Percentiles rank a stretch among this genome's conserved stretches.
phyloP scores from a whole-genome alignment of 2,329 filamentous ascomycete species.

The Seiridium unicorne region DNA sequence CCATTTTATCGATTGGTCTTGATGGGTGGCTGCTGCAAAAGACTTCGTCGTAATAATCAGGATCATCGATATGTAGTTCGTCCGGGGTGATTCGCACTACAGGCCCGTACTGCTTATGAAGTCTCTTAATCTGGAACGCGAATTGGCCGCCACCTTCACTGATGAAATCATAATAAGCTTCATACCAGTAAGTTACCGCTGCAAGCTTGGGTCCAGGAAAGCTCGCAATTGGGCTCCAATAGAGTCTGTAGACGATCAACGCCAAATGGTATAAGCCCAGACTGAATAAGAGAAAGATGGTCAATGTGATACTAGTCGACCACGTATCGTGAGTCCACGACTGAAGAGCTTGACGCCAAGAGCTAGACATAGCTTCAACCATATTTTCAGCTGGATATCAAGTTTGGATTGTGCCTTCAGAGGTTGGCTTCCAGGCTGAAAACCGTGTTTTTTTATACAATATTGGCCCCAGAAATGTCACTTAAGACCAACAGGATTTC shows the following conservation, averaged over 20 bases:
- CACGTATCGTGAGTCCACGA: not conserved
- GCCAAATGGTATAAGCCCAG: not conserved
- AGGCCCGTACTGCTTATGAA: conserved; percentile 14
- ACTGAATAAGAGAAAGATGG: not conserved
- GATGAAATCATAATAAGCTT: conserved; percentile 16
- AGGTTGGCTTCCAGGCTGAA: no score
- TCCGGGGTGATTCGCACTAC: conserved; percentile 2
- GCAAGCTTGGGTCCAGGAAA: conserved; percentile 16
- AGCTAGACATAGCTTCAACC: not conserved
- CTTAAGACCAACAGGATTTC: no score
- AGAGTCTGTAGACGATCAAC: not conserved
- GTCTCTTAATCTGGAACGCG: conserved; percentile 11
- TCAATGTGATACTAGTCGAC: not conserved
- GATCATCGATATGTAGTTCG: conserved; percentile 4
- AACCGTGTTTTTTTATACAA: no score
- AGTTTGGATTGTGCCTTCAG: no score
- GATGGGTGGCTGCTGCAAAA: not conserved
- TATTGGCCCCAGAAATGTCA: no score
- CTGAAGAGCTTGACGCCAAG: not conserved
- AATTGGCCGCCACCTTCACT: conserved; percentile 9
- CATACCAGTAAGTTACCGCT: conserved; percentile 13
- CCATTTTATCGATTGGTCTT: conserved; percentile 10
- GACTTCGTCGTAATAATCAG: conserved; percentile 1
- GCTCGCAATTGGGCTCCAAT: conserved; percentile 9
- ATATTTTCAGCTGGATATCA: no score